phyloP scores from a whole-genome alignment of 2,329 filamentous ascomycete genomes.

The Ophiostoma triangulosporum region DNA sequence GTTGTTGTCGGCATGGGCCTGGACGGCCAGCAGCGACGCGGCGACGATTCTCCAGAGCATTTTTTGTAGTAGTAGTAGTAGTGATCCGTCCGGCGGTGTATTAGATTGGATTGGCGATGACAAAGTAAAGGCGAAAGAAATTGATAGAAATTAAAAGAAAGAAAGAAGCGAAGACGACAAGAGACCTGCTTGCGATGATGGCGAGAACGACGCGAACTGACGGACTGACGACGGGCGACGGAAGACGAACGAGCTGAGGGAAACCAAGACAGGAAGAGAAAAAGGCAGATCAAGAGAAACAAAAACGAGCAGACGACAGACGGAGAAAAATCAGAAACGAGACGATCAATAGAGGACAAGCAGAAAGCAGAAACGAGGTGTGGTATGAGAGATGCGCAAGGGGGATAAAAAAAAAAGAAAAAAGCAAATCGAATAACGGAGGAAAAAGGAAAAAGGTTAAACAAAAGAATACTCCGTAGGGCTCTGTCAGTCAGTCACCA shows the following conservation, averaged over 20 bases:
- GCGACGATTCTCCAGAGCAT: constrained; percentile 25
- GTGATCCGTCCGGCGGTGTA: constrained; percentile 13
- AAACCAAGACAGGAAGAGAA: not conserved
- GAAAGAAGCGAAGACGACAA: constrained; percentile 1
- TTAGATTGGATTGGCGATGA: not conserved
- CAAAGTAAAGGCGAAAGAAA: not conserved
- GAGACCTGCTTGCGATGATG: not conserved
- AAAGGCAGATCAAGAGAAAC: not conserved
- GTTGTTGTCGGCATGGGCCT: constrained; percentile 21
- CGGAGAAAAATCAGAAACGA: not conserved
- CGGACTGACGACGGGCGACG: not conserved
- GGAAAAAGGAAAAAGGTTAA: not conserved
- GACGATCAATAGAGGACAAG: too few species aligned
- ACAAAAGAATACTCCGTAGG: not conserved
- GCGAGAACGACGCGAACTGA: not conserved
- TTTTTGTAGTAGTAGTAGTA: constrained; percentile 1
- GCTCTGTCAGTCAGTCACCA: too few species aligned
- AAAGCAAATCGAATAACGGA: not conserved
- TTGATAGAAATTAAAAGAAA: not conserved
- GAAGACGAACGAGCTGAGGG: not conserved
- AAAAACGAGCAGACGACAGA: not conserved
- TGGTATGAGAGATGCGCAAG: not conserved
- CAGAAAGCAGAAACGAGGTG: not conserved
- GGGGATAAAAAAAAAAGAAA: not conserved
- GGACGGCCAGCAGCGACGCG: constrained; percentile 23